Percentiles rank a stretch among this genome's conserved stretches.
These are phyloP conservation scores for Kodamaea neixiangensis DNA, from an alignment of 805 yeast genomes.

Conservation along the genomic window DNA sequence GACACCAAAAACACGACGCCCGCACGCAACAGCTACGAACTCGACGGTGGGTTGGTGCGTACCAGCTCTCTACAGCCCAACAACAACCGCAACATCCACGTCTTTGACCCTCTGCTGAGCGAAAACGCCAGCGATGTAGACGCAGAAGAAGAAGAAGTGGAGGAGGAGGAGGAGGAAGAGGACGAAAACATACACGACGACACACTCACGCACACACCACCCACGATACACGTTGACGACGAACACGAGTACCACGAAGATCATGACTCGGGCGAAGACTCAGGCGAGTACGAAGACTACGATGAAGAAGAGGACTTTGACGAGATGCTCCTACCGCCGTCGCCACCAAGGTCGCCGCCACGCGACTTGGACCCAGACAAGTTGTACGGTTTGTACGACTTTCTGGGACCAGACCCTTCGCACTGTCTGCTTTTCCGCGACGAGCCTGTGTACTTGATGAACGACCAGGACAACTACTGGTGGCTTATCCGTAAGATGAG, in stretches of 20 bases:
- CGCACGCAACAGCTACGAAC: not conserved
- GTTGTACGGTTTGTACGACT: constrained; percentile 83
- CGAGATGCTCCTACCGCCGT: constrained; percentile 48
- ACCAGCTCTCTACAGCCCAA: not conserved
- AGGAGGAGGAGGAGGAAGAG: constrained; percentile 4
- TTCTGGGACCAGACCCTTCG: constrained; percentile 89
- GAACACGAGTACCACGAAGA: constrained; percentile 3
- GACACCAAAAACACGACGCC: constrained; percentile 13
- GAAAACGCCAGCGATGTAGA: constrained; percentile 12
- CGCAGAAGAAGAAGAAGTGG: not conserved
- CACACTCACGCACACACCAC: not conserved
- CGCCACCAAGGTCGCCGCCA: constrained; percentile 81
- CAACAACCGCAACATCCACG: constrained; percentile 12
- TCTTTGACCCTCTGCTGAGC: constrained; percentile 8
- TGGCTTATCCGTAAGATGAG: constrained; percentile 71
- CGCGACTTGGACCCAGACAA: constrained; percentile 79
- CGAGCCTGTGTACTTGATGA: constrained; percentile 77
- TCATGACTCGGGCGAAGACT: constrained; percentile 2
- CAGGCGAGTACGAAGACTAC: constrained; percentile 10
- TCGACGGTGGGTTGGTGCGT: constrained; percentile 1
- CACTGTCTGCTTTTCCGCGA: constrained; percentile 81
- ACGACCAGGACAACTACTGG: constrained; percentile 95
- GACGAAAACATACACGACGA: not conserved
- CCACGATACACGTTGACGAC: constrained; percentile 1
- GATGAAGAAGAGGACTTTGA: constrained; percentile 23